A percentile compares a stretch with the other conserved stretches of the same genome.
These are phyloP conservation scores for Fallopia convolvulus DNA, from an alignment of 148 eudicot genomes.

Conservation along the genomic window DNA sequence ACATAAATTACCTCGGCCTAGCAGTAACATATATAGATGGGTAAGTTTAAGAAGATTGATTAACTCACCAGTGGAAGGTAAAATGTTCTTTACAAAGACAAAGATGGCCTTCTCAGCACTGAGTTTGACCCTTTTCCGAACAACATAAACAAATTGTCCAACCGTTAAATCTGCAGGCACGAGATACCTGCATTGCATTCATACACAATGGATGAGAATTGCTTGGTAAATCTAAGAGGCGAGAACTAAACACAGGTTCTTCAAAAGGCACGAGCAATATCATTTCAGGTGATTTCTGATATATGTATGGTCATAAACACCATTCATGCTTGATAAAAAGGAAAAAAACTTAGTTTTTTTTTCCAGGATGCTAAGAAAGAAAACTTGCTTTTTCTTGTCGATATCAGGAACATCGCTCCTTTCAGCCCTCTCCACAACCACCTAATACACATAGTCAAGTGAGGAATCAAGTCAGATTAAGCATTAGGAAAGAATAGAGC, in stretches of 20 bases:
- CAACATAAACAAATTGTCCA: constrained; percentile 54
- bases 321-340: background rate
- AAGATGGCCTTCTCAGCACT: constrained; percentile 52
- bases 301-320: background rate
- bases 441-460: constrained; percentile 15
- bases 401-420: constrained; percentile 37
- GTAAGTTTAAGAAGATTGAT: background rate
- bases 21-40: background rate
- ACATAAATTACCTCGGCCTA: background rate
- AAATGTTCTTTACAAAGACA: constrained; percentile 39
- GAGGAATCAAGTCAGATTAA: constrained; percentile 10
- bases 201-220: background rate
- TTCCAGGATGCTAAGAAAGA: background rate
- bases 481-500: background rate
- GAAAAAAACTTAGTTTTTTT: background rate
- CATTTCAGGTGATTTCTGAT: background rate
- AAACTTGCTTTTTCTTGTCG: constrained; percentile 39
- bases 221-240: background rate
- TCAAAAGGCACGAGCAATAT: background rate
- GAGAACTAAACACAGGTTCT: background rate
- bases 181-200: constrained; percentile 30
- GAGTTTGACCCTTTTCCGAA: constrained; percentile 44
- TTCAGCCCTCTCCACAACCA: constrained; percentile 45
- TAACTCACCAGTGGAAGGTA: constrained; percentile 43
- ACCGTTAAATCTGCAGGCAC: constrained; percentile 54